These are phyloP conservation scores for Penicillium sp. DNA, from an alignment of 2,329 filamentous ascomycete species.

Conservation along the genomic window DNA sequence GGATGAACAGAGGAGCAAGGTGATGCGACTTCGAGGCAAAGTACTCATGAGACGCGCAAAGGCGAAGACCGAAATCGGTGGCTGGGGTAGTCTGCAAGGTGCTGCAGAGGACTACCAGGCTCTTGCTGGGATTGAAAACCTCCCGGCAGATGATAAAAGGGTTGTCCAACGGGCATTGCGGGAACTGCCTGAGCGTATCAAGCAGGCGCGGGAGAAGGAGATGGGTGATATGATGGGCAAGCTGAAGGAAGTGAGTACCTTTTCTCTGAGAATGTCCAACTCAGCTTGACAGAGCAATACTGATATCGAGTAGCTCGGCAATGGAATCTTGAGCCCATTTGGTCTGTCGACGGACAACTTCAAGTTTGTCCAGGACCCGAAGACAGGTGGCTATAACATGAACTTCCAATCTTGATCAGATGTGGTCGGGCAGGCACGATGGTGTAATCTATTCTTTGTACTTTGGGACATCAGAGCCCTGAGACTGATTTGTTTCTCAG, in stretches of 20 bases:
- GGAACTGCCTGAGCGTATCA: slow-evolving; percentile 64
- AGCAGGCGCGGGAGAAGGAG: slow-evolving; percentile 79
- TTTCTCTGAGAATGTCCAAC: neutral
- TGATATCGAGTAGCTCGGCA: slow-evolving; percentile 62
- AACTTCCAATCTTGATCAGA: slow-evolving; percentile 59
- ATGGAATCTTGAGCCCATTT: slow-evolving; percentile 88
- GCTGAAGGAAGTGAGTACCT: slow-evolving; percentile 66
- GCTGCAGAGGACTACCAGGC: slow-evolving; percentile 77
- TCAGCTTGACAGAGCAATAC: slow-evolving; percentile 1
- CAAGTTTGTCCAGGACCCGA: slow-evolving; percentile 86
- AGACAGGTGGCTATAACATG: slow-evolving; percentile 89
- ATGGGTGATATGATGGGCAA: slow-evolving; percentile 98
- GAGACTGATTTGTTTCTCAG: neutral
- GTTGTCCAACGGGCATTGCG: slow-evolving; percentile 66
- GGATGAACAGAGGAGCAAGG: slow-evolving; percentile 57
- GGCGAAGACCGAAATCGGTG: slow-evolving; percentile 66
- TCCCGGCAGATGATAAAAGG: slow-evolving; percentile 64
- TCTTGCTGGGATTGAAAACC: slow-evolving; percentile 57
- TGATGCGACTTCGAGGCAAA: slow-evolving; percentile 76
- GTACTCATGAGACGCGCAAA: slow-evolving; percentile 75
- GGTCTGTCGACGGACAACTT: slow-evolving; percentile 93
- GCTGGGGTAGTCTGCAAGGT: slow-evolving; percentile 76
- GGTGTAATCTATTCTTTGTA: neutral
- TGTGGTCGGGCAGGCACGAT: neutral
- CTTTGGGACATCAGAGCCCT: neutral